Evolutionary conservation across 441 rosid genomes (phyloP), one percentile per base, ranked within the genome.

Genomic region (Erysimum cheiri): DNA sequence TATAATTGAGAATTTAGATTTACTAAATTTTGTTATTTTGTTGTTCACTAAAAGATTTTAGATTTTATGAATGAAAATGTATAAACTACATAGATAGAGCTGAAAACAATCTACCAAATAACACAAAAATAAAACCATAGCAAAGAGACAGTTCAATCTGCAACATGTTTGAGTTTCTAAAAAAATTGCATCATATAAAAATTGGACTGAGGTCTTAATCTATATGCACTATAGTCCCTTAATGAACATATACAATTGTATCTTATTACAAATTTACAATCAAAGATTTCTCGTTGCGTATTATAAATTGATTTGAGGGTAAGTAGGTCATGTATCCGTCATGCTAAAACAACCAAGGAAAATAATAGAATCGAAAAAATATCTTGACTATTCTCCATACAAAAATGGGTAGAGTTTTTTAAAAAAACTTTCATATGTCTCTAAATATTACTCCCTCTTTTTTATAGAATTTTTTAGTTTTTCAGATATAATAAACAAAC

Each of bases 261-360:
- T 9, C 17, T 54, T 29, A 48, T 48, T 31, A 46, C 17, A 43
- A 24, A n/a, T n/a, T n/a, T n/a, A n/a, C n/a, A n/a, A n/a, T 15
- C 47, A 57, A 64, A 36, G 26, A 57, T 47, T 4, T 33, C 35
- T 37, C 13, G 31, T 60, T 48, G 28, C 50, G 8, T 12, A 50
- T 31, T n/a, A 15, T 56, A 31, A 36, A 49, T 2, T 52, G 55
- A 73, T 59, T 49, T 66, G 48, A 58, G 29, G 67, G 43, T 60
- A 33, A 33, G 39, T 32, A 67, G 60, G 61, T 73, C 67, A 72
- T 48, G 67, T 71, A 58, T 26, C 6, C 56, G 68, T 59, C 72
- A 74, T 52, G 58, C 35, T 46, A 43, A n/a, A 66, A 22, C 46
- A 73, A 59, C 36, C 36, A 65, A 41, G 22, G 15, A 40, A 12